These are phyloP conservation scores for Metschnikowia baotianmanensis DNA, from an alignment of 805 yeast genomes.

Conservation along the genomic window DNA sequence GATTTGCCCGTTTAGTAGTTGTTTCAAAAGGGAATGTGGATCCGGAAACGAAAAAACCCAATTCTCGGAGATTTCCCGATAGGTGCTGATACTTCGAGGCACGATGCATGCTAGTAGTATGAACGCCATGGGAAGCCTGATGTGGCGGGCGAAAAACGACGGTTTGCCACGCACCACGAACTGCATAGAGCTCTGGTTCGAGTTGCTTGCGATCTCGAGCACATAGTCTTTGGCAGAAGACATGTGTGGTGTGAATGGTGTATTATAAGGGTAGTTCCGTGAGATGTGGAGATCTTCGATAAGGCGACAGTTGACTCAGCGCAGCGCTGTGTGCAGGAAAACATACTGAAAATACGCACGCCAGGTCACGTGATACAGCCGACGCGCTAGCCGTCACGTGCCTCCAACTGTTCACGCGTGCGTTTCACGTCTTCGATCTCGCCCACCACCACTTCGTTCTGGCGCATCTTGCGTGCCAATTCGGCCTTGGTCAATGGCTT, in stretches of 20 bases:
- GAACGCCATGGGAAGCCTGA: constrained; percentile 19
- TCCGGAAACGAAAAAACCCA: background rate
- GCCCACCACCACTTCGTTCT: constrained; percentile 72
- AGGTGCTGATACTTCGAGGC: background rate
- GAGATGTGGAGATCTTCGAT: constrained; percentile 3
- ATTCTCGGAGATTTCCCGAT: background rate
- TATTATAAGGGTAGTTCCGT: background rate
- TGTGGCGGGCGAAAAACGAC: constrained; percentile 12
- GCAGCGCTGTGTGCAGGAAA: constrained; percentile 1
- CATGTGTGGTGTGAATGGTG: constrained; percentile 17
- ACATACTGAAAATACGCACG: background rate
- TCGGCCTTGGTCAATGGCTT: constrained; percentile 47
- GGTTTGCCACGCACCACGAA: constrained; percentile 18
- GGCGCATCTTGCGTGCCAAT: constrained; percentile 53
- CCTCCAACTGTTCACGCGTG: constrained; percentile 16
- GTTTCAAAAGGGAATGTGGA: background rate
- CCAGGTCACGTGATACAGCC: too few species aligned
- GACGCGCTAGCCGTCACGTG: constrained; percentile 2
- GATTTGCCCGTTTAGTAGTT: background rate
- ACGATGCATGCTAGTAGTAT: constrained; percentile 10
- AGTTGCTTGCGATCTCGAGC: constrained; percentile 24
- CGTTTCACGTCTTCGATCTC: constrained; percentile 33
- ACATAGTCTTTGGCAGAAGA: constrained; percentile 30
- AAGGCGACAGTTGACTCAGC: constrained; percentile 11
- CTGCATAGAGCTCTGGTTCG: constrained; percentile 16